These are phyloP conservation scores for Nemania serpens DNA, from an alignment of 2,329 filamentous ascomycete species.

Conservation along the genomic window DNA sequence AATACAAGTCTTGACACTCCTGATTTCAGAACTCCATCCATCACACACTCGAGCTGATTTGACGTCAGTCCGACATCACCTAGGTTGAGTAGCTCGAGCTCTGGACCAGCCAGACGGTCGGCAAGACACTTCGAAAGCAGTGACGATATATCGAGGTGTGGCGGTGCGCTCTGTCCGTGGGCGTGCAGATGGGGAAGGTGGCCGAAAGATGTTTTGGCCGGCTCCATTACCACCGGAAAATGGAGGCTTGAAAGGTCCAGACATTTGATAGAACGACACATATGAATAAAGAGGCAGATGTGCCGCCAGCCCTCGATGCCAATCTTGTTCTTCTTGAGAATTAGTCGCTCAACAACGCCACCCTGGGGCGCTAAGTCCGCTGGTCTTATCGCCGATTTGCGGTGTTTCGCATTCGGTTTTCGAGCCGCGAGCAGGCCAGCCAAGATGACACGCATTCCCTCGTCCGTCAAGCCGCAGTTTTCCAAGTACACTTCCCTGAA, in stretches of 20 bases:
- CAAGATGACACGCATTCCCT: constrained; percentile 83
- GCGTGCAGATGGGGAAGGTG: constrained; percentile 35
- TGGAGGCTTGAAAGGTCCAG: constrained; percentile 85
- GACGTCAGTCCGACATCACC: constrained; percentile 76
- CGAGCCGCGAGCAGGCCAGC: constrained; percentile 84
- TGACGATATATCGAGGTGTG: constrained; percentile 59
- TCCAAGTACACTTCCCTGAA: constrained; percentile 85
- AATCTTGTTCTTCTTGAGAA: constrained; percentile 91
- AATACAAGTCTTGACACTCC: constrained; percentile 80
- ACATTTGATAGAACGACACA: constrained; percentile 83
- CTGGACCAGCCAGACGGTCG: constrained; percentile 74
- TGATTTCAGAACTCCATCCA: constrained; percentile 81
- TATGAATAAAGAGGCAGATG: constrained; percentile 85
- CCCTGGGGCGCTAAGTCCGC: constrained; percentile 55
- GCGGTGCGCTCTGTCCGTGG: constrained; percentile 39
- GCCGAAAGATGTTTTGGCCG: constrained; percentile 30
- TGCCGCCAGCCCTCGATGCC: constrained; percentile 89
- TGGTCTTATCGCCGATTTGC: constrained; percentile 47
- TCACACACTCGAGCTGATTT: constrained; percentile 72
- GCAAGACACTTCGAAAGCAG: constrained; percentile 77
- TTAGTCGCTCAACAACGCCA: constrained; percentile 83
- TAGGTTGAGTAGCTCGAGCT: constrained; percentile 81
- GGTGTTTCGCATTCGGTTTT: constrained; percentile 61
- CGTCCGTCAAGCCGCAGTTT: constrained; percentile 84
- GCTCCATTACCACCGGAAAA: constrained; percentile 60